A percentile compares a stretch with the other conserved stretches of the same genome.
Evolutionary conservation across 2,329 filamentous ascomycete genomes (phyloP).

Genomic region (Scedosporium boydii): DNA sequence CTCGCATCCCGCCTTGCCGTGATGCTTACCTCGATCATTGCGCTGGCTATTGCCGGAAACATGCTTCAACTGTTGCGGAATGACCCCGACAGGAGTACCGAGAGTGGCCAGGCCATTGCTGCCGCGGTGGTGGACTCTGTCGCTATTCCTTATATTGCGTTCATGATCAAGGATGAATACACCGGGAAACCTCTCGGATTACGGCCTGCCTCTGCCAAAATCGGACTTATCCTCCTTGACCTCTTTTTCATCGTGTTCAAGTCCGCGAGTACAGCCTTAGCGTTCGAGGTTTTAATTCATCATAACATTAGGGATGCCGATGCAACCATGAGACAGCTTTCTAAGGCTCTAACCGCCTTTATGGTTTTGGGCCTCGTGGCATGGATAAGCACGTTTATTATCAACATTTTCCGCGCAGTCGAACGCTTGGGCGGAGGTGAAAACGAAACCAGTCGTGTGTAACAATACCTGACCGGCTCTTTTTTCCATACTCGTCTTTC

Average conservation of each 20-base stretch:
- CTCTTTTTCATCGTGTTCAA: conserved; percentile 97
- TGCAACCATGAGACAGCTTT: conserved; percentile 18
- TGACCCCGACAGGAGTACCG: conserved; percentile 26
- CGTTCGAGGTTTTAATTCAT: conserved; percentile 73
- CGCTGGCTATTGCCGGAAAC: conserved; percentile 66
- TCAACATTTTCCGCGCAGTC: conserved; percentile 68
- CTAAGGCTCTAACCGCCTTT: conserved; percentile 65
- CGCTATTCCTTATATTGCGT: conserved; percentile 80
- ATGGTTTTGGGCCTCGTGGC: conserved; percentile 72
- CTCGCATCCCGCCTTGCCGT: conserved; percentile 74
- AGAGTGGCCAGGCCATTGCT: conserved; percentile 73
- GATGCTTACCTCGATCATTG: conserved; percentile 71
- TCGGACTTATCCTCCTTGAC: conserved; percentile 82
- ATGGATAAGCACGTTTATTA: conserved; percentile 85
- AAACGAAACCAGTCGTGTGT: conserved; percentile 20
- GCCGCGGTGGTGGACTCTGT: conserved; percentile 83
- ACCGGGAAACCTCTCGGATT: conserved; percentile 86
- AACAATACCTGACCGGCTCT: not conserved
- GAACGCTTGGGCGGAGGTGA: conserved; percentile 50
- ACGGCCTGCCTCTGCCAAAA: conserved; percentile 74
- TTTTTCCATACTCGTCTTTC: conserved; percentile 1
- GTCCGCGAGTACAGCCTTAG: conserved; percentile 81
- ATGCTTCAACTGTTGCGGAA: conserved; percentile 52
- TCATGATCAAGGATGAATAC: conserved; percentile 96
- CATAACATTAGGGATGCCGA: conserved; percentile 31